Evolutionary conservation across 192 early-diverging fungal species (phyloP), one percentile per base, ranked within the genome.

Genomic region (Chytriomyces hyalinus): DNA sequence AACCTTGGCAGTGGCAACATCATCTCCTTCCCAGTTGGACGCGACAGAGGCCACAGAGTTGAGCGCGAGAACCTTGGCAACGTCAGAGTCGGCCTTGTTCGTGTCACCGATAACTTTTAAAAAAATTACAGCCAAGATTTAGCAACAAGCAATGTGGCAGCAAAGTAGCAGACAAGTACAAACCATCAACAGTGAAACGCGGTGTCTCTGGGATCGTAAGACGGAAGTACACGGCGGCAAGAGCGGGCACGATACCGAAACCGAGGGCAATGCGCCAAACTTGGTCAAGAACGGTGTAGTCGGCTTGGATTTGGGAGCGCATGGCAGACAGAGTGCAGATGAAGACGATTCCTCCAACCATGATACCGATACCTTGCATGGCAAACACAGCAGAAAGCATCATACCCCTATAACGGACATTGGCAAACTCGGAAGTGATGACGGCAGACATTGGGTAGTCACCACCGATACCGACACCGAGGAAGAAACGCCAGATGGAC

Each of bases 391-490:
- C 83, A 67, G 87, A 89, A 66, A 97, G 94, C 90, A 98, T 91
- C 79, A 90, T 92, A 73, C 96, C 96, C 60, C 96, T 91, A 80
- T 90, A 88, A 49, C 89, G 83, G 69, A 90, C 85, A 53, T 91
- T 86, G 49, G 95, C 90, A 78, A 93, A 98, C 88, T 98, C 96
- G 60, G 94, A 92, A 43, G 95, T 94, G 66, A 98, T 97, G 53
- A 94, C 92, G 36, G 95, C 93, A 9, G 95, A 96, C 63, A 97
- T 85, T n/a, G 96, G 96, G 81, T 98, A 98, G 83, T 98, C 95
- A 71, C 94, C 94, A 75, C 96, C 96, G 75, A 97, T 91, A 79
- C 96, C 96, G 66, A 96, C 85, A 75, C 96, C 96, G 63, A 98
- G 90, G 73, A 98, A 77, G 46, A 98, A 89, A 69, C 96, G 93